Evolutionary conservation across 2,329 filamentous ascomycete genomes (phyloP).

Genomic region (Bipolaris oryzae): DNA sequence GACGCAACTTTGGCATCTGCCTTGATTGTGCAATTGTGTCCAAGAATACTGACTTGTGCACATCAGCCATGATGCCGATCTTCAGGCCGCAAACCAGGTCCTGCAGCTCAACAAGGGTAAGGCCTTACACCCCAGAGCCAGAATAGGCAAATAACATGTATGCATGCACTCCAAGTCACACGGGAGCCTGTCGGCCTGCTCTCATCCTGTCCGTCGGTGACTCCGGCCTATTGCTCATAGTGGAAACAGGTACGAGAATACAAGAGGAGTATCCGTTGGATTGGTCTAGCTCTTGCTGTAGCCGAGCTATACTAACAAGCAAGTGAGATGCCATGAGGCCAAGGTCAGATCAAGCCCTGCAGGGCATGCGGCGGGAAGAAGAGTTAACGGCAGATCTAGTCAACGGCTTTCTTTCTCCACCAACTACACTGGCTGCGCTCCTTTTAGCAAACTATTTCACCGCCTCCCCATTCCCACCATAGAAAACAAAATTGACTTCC

Average conservation of each 20-base stretch:
- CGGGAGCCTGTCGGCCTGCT: slow-evolving; percentile 5
- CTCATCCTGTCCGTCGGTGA: slow-evolving; percentile 9
- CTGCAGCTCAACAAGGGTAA: slow-evolving; percentile 12
- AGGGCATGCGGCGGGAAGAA: slow-evolving; percentile 24
- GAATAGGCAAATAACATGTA: slow-evolving; percentile 12
- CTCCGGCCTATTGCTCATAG: slow-evolving; percentile 6
- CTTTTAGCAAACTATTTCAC: slow-evolving; percentile 16
- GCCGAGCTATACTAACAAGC: slow-evolving; percentile 10
- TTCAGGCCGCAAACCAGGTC: slow-evolving; percentile 5
- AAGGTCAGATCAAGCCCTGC: slow-evolving; percentile 13
- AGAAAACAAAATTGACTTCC: slow-evolving; percentile 7
- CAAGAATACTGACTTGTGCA: background rate
- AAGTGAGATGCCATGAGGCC: slow-evolving; percentile 11
- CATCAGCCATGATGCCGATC: slow-evolving; percentile 2
- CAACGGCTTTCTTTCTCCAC: slow-evolving; percentile 4
- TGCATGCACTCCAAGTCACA: slow-evolving; percentile 17
- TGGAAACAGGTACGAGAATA: slow-evolving; percentile 8
- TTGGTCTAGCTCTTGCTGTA: slow-evolving; percentile 20
- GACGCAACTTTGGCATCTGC: slow-evolving; percentile 1
- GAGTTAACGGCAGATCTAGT: slow-evolving; percentile 13
- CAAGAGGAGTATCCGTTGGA: slow-evolving; percentile 5
- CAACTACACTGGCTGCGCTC: slow-evolving; percentile 8
- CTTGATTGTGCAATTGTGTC: background rate
- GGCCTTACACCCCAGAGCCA: slow-evolving; percentile 4
- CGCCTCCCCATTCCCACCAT: slow-evolving; percentile 16